Percentiles rank a stretch among this genome's conserved stretches.
Evolutionary conservation across 164 flowering plant species (phyloP).

Genomic region (Liriodendron chinense): DNA sequence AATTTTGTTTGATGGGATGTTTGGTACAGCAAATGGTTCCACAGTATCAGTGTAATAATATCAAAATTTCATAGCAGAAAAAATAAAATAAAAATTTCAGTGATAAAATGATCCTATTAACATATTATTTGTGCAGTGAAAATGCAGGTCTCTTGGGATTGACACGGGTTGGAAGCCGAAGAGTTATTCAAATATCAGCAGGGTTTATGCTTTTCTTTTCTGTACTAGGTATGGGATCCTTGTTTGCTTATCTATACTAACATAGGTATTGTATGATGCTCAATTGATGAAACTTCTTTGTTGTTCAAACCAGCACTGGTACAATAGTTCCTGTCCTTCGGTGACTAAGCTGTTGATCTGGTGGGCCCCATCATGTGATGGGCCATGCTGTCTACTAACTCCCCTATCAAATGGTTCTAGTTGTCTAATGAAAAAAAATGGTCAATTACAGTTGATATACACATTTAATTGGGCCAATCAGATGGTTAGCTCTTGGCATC

Average conservation of each 20-base stretch:
- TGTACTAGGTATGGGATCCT: conserved; percentile 43
- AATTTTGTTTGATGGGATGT: conserved; percentile 62
- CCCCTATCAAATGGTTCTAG: not conserved
- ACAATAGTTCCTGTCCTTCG: not conserved
- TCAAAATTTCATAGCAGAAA: not conserved
- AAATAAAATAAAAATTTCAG: not conserved
- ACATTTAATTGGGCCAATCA: not conserved
- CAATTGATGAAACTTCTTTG: not conserved
- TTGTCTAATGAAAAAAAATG: not conserved
- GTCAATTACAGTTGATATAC: too few relatives aligned
- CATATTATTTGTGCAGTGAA: conserved; percentile 41
- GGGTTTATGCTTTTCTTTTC: conserved; percentile 78
- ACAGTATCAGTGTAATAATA: conserved; percentile 79
- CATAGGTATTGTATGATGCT: not conserved
- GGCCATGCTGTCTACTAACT: not conserved
- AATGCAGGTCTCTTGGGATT: conserved; percentile 76
- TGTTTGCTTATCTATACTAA: not conserved
- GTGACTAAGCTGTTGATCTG: not conserved
- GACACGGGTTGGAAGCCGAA: conserved; percentile 74
- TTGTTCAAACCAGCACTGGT: not conserved
- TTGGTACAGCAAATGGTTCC: conserved; percentile 73
- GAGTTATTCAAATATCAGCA: conserved; percentile 68
- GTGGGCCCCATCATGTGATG: not conserved
- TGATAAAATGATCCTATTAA: not conserved
- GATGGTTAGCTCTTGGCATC: not conserved